phyloP scores from a whole-genome alignment of 371 early-diverging fungal genomes.

The Enteropsectra breve region DNA sequence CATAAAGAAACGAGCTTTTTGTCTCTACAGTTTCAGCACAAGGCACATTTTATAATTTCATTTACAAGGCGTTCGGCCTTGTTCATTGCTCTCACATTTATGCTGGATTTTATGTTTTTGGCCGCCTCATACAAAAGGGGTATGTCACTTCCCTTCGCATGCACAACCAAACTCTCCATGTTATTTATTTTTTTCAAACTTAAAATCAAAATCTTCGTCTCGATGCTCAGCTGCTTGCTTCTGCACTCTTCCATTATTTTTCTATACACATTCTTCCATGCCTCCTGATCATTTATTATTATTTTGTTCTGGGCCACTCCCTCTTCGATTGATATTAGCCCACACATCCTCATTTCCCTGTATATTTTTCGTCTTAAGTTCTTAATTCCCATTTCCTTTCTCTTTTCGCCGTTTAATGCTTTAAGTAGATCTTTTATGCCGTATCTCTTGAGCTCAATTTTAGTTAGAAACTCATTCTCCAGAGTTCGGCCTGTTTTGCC shows the following conservation, averaged over 20 bases:
- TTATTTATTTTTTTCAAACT: slow-evolving; percentile 33
- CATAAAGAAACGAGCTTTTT: too few relatives aligned
- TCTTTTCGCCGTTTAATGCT: slow-evolving; percentile 41
- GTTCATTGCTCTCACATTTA: neutral
- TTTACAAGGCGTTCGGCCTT: neutral
- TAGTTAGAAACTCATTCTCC: slow-evolving; percentile 14
- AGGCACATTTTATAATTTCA: too few relatives aligned
- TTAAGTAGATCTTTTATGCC: slow-evolving; percentile 15
- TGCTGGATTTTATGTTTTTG: neutral
- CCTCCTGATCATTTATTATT: slow-evolving; percentile 13
- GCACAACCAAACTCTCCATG: slow-evolving; percentile 30
- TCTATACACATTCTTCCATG: slow-evolving; percentile 21
- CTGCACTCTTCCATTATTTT: slow-evolving; percentile 10
- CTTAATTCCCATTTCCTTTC: slow-evolving; percentile 13
- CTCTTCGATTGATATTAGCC: slow-evolving; percentile 15
- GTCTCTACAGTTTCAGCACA: too few relatives aligned
- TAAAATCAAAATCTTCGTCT: slow-evolving; percentile 12
- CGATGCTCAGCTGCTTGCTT: neutral
- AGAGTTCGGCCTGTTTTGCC: slow-evolving; percentile 1
- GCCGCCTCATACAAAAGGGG: neutral
- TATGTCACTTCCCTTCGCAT: slow-evolving; percentile 11
- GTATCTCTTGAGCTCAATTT: slow-evolving; percentile 9
- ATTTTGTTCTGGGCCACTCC: slow-evolving; percentile 29
- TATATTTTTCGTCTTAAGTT: slow-evolving; percentile 38
- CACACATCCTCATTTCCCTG: slow-evolving; percentile 10